phyloP scores from a whole-genome alignment of 176 grass and related monocot species.

The Aegilops tauschii region DNA sequence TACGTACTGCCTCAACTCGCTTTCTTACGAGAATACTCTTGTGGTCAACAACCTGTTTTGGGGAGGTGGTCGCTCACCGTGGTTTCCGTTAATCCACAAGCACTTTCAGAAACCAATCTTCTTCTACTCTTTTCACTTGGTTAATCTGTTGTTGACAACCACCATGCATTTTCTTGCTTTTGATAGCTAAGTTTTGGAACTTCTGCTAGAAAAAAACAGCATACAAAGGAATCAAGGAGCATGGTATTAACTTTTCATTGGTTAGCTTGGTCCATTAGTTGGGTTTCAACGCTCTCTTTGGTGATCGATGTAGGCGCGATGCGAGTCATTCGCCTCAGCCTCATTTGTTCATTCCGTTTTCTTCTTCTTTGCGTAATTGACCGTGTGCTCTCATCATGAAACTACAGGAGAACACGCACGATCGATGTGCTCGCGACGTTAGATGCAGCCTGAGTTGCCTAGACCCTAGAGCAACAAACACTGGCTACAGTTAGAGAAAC shows the following conservation, averaged over 20 bases:
- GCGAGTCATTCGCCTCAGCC: too few relatives aligned
- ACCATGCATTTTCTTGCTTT: not conserved
- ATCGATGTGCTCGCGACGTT: not conserved
- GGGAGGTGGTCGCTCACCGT: not conserved
- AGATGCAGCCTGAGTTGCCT: not conserved
- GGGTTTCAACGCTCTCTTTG: not conserved
- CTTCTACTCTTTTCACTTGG: not conserved
- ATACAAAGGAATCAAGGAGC: not conserved
- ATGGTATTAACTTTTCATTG: not conserved
- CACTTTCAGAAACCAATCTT: not conserved
- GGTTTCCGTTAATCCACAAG: not conserved
- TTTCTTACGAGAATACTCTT: not conserved
- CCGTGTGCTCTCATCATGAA: too few relatives aligned
- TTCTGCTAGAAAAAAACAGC: not conserved
- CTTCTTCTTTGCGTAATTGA: too few relatives aligned
- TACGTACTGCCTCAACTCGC: not conserved
- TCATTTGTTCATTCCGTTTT: too few relatives aligned
- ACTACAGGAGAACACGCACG: too few relatives aligned
- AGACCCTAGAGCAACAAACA: constrained; percentile 24
- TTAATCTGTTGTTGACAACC: not conserved
- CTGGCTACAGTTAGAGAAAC: constrained; percentile 9
- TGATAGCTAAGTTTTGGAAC: not conserved
- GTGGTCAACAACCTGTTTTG: not conserved
- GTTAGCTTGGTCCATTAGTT: not conserved
- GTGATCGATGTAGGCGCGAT: too few relatives aligned